Base-by-base conservation (phyloP, 2,329 filamentous ascomycete species). In the Mollisiaceae sp. region DNA sequence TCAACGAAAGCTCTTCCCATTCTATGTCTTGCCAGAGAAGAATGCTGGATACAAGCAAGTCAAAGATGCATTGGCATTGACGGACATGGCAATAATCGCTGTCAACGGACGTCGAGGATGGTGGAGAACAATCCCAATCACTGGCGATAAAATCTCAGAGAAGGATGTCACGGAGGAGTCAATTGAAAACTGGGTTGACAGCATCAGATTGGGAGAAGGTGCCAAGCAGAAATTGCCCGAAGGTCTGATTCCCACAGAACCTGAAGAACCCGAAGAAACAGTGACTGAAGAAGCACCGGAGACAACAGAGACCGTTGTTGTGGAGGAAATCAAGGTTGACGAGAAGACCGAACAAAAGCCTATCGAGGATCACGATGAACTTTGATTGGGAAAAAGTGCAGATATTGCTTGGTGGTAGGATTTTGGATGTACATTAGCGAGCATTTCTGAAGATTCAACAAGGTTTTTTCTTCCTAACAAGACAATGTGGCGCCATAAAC, bases 121-220 rank as follows among this genome's bases (percentile, higher is more conserved):
- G 95, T 96, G 89, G 86, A 90, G 91, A 73, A 86, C 85, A 65
- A 95, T 92, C 77, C 8, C 74, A 55, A 56, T 65, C 11, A 47
- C 52, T 12, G 70, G 65, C 1, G 61, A 63, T 6, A 60, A 54
- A 18, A 36, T 72, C 2, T 80, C 85, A 52, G 70, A 69, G 4
- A 77, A 79, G 9, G 77, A 79, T 18, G 88, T 88, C 54, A 86
- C 85, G 62, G 75, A 83, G 27, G 82, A 85, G 62, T 85, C 84
- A 32, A 81, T 99, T 36, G 92, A 97, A 80, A 81, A 82, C 67
- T 99, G 94, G 93, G 87, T 99, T 65, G 95, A 99, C 74, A 85
- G 87, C n/a, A 93, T 98, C 68, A 89, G 93, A 43, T 85, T 99
- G 83, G 92, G 94, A 60, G 94, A 98, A 75, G 91, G 92, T 2